A percentile compares a stretch with the other conserved stretches of the same genome.
Conservation (phyloP, 306 rosid genomes). For the Ziziphus jujuba region DNA sequence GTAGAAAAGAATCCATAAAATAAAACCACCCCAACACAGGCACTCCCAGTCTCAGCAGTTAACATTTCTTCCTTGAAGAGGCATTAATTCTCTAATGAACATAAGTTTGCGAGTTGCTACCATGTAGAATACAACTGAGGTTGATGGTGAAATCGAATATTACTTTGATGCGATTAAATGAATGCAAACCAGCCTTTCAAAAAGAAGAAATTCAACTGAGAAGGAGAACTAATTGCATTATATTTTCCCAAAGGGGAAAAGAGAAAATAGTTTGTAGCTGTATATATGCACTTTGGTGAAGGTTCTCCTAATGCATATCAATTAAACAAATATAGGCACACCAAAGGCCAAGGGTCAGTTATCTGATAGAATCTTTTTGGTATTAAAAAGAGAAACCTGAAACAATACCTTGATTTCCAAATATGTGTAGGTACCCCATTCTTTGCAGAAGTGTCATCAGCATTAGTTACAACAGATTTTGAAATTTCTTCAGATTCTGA, state of each 20-base stretch:
- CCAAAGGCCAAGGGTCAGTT: neutral
- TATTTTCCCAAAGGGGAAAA: neutral
- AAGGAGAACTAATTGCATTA: neutral
- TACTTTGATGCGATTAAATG: neutral
- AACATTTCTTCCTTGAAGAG: constrained; percentile 3
- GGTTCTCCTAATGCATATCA: neutral
- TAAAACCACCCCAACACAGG: neutral
- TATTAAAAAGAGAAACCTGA: neutral
- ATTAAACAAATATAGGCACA: neutral
- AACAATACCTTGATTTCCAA: constrained; percentile 87
- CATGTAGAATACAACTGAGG: neutral
- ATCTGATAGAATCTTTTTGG: neutral
- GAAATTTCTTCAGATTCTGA: constrained; percentile 90
- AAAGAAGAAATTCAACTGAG: neutral
- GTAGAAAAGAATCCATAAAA: neutral
- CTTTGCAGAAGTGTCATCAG: constrained; percentile 60
- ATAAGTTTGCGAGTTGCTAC: constrained; percentile 3
- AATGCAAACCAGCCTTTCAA: neutral
- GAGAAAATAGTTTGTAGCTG: neutral
- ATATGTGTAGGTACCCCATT: constrained; percentile 51
- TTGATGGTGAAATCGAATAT: constrained; percentile 2
- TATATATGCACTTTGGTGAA: neutral
- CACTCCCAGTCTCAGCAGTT: neutral
- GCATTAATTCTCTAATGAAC: neutral
- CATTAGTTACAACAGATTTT: constrained; percentile 64